Base-by-base conservation (phyloP, 495 filamentous ascomycete species). In the Saxispiralis lemnorum region DNA sequence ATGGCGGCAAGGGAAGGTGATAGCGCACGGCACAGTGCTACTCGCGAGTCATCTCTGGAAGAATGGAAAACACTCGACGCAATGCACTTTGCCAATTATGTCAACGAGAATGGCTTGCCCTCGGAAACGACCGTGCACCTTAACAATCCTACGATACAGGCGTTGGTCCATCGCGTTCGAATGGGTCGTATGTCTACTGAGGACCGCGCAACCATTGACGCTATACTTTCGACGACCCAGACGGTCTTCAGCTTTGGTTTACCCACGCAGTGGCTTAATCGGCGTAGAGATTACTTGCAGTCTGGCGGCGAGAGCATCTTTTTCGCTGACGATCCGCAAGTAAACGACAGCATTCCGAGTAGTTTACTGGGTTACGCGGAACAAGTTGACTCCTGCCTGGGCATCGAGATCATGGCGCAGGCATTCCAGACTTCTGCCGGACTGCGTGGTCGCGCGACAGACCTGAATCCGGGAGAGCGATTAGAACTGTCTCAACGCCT, bases 381-480 rank as follows among this genome's bases (percentile, higher is more conserved):
- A 17, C 7, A 43, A 2, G n/a, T 33, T 17, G 33, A 43, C 15
- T 3, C 2, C 14, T 43, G 33, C 30, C 40, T 43, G 7, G 19
- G 32, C 1, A 36, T 31, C n/a, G 50, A 53, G 33, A 6, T 41
- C 32, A 38, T 49, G 36, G 50, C 46, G 2, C 47, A 53, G 24
- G 41, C 46, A 2, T 53, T 41, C 34, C 38, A 42, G 17, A 49
- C 37, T 41, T 53, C 50, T 6, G 41, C 31, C 17, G 35, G 45
- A 18, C 12, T 53, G 6, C 35, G 49, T 6, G 12, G 35, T 5
- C 18, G 31, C 24, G 43, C 40, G 15, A 15, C 31, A 17, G 16
- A 33, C 7, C 14, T 51, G 15, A 43, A 21, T 7, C 31, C 43
- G 7, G 24, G 32, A 7, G 33, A 44, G 20, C 30, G 31, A 13